These are phyloP conservation scores for Ogataea nonfermentans DNA, from an alignment of 805 yeast species.

Conservation along the genomic window DNA sequence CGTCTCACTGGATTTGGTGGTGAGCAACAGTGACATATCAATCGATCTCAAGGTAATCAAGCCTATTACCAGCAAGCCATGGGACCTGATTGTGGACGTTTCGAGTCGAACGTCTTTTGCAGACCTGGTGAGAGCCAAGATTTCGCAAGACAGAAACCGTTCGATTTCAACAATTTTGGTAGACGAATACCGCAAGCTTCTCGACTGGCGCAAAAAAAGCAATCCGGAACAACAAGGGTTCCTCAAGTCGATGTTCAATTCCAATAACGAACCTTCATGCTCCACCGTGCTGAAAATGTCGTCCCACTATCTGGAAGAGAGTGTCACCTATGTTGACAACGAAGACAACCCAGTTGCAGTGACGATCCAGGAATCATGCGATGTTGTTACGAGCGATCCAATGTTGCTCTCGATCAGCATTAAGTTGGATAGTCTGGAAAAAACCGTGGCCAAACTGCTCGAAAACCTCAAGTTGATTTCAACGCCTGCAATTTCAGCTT, in stretches of 20 bases:
- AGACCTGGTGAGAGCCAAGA: slow-evolving; percentile 55
- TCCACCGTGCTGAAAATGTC: slow-evolving; percentile 38
- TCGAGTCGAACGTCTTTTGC: slow-evolving; percentile 49
- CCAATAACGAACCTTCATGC: slow-evolving; percentile 30
- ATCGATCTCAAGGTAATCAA: slow-evolving; percentile 55
- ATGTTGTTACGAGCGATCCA: slow-evolving; percentile 68
- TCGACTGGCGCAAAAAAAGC: slow-evolving; percentile 24
- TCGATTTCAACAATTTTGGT: slow-evolving; percentile 40
- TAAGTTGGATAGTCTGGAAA: slow-evolving; percentile 62
- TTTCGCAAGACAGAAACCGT: slow-evolving; percentile 44
- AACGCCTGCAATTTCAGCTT: slow-evolving; percentile 11
- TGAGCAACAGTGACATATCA: slow-evolving; percentile 61
- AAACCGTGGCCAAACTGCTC: slow-evolving; percentile 37
- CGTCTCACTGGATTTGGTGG: slow-evolving; percentile 54
- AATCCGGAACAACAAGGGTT: slow-evolving; percentile 11
- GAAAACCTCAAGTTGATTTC: slow-evolving; percentile 23
- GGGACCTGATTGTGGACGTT: slow-evolving; percentile 51
- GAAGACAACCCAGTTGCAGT: slow-evolving; percentile 45
- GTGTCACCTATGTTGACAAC: slow-evolving; percentile 54
- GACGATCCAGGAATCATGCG: slow-evolving; percentile 55
- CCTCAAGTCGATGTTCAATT: slow-evolving; percentile 26
- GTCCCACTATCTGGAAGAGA: slow-evolving; percentile 56
- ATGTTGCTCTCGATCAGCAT: slow-evolving; percentile 58
- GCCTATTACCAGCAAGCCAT: slow-evolving; percentile 54
- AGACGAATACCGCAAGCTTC: slow-evolving; percentile 38